These are phyloP conservation scores for Aspergillus tamarii DNA, from an alignment of 2,329 filamentous ascomycete species.

Conservation along the genomic window DNA sequence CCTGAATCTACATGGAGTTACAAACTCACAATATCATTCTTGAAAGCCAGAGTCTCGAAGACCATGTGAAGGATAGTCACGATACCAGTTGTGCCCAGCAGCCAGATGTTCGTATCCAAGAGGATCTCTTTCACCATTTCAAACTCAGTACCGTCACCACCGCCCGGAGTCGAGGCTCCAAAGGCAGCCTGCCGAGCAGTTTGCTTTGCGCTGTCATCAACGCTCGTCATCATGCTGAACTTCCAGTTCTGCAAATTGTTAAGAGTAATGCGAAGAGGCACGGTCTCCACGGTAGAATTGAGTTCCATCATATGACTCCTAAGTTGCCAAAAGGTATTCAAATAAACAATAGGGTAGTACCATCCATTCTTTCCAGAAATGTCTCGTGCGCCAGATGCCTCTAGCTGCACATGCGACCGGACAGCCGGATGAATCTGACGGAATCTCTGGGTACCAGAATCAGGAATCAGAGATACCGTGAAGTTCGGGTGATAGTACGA, in stretches of 20 bases:
- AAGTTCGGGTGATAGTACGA: constrained; percentile 97
- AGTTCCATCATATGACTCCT: constrained; percentile 86
- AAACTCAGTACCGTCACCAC: constrained; percentile 88
- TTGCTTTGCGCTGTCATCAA: constrained; percentile 87
- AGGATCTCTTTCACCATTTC: constrained; percentile 97
- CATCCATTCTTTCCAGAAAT: constrained; percentile 83
- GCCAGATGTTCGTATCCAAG: constrained; percentile 89
- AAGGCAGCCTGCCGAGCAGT: constrained; percentile 76
- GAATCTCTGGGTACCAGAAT: constrained; percentile 71
- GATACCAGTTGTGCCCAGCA: constrained; percentile 80
- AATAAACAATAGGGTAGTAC: constrained; percentile 88
- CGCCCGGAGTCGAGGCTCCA: constrained; percentile 71
- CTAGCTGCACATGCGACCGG: constrained; percentile 77
- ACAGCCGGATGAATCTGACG: constrained; percentile 71
- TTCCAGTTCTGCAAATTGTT: constrained; percentile 86
- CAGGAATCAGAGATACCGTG: constrained; percentile 83
- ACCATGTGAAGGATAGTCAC: constrained; percentile 91
- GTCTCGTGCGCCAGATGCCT: constrained; percentile 80
- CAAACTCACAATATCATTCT: constrained; percentile 76
- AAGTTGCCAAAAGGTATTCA: constrained; percentile 98
- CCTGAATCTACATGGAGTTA: neutral
- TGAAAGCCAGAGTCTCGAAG: constrained; percentile 95
- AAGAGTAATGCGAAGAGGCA: constrained; percentile 82
- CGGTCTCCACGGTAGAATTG: constrained; percentile 81
- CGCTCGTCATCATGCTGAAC: constrained; percentile 79